Evolutionary conservation across 2,329 filamentous ascomycete genomes (phyloP), one percentile per base, ranked within the genome.

Genomic region (Ophiocordyceps polyrhachis-furcata): DNA sequence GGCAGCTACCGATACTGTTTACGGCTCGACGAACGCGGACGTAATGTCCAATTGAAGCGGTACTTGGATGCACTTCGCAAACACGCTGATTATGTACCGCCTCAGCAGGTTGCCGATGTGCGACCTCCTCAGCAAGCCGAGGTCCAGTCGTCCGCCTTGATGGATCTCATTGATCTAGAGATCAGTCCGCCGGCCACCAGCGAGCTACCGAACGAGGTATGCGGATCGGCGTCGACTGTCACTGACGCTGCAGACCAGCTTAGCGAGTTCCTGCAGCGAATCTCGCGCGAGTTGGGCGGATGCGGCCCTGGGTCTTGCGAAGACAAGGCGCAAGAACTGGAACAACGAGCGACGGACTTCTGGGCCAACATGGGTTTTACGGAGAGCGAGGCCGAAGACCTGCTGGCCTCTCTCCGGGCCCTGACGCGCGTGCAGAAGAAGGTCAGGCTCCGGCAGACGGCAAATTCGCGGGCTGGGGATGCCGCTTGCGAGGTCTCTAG

Each of bases 351-450:
- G 3, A 48, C 58, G 12, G 50, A 54, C 1, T 46, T 50, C 19
- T 59, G 56, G 56, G 44, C 53, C 7, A 31, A 46, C 4, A 47
- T 53, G 13, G 55, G 55, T 0, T 52, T 52, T 15, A 48, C 60
- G n/a, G 46, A 49, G 5, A 49, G 44, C 9, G 46, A 55, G 7
- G 44, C 43, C 3, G 51, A 56, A 12, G 49, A 52, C 6, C 42
- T 57, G 1, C 23, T 55, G 2, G 25, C 49, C 0, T 38, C 56
- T 1, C 45, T 61, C 4, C 50, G 52, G 5, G 42, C 51, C 11
- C 47, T 58, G 5, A 21, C 44, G 3, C 47, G 48, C 4, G 46
- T 58, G 42, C 55, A 53, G 32, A 44, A 49, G 41, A 56, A 55
- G 40, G 42, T 43, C 1, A 45, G 50, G 43, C 44, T 40, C 3